A percentile compares a stretch with the other conserved stretches of the same genome.
Evolutionary conservation across 768 basidiomycete species (phyloP).

Genomic region (Psilocybe cyanescens): DNA sequence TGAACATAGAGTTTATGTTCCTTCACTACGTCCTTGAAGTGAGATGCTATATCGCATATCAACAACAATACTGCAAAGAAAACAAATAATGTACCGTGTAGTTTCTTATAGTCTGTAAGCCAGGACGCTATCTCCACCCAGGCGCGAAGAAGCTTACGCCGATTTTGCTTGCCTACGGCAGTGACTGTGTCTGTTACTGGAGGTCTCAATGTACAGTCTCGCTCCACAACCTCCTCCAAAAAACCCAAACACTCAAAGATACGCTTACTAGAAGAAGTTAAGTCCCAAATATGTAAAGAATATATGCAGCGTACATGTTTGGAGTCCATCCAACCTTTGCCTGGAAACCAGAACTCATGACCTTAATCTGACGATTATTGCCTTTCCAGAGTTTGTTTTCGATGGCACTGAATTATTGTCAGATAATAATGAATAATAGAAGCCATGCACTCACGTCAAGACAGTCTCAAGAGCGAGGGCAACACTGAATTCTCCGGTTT

Average conservation of each 20-base stretch:
- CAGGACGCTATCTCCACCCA: conserved; percentile 81
- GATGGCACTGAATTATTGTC: conserved; percentile 52
- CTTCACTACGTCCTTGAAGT: conserved; percentile 43
- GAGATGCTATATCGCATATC: conserved; percentile 36
- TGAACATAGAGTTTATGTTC: conserved; percentile 41
- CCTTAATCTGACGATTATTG: conserved; percentile 60
- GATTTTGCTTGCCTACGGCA: conserved; percentile 50
- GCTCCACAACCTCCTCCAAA: conserved; percentile 35
- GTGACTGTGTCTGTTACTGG: conserved; percentile 54
- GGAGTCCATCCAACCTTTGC: conserved; percentile 69
- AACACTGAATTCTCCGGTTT: conserved; percentile 57
- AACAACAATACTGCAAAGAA: conserved; percentile 6
- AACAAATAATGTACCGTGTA: conserved; percentile 37
- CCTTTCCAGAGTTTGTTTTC: conserved; percentile 79
- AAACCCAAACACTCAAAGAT: conserved; percentile 51
- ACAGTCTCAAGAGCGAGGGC: conserved; percentile 67
- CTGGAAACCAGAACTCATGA: conserved; percentile 58
- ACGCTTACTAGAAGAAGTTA: conserved; percentile 38
- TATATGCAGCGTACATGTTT: conserved; percentile 51
- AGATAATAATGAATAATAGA: conserved; percentile 4
- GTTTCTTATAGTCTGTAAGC: conserved; percentile 59
- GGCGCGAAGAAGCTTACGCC: conserved; percentile 70
- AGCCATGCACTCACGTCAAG: conserved; percentile 51
- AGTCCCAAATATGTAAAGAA: neutral
- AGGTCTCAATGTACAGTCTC: conserved; percentile 53